Evolutionary conservation across 2,329 filamentous ascomycete species (phyloP).

Genomic region (Corinectria fuckeliana): DNA sequence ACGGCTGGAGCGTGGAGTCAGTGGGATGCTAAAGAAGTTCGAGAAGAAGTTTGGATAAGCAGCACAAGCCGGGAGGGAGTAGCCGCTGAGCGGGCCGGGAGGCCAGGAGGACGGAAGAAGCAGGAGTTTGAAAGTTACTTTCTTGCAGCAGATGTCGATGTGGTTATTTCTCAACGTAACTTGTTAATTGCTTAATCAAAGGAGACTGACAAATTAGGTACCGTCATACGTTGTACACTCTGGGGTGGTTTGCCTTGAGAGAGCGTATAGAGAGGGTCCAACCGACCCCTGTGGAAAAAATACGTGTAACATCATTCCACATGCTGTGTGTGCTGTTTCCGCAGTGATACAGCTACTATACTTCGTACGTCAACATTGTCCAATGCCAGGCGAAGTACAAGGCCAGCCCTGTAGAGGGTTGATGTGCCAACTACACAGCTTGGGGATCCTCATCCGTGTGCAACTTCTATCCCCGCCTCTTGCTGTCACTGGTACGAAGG

Average conservation of each 20-base stretch:
- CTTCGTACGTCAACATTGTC: not conserved
- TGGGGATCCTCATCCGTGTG: no score
- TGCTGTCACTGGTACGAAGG: no score
- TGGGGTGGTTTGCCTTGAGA: no score
- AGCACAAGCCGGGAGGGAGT: not conserved
- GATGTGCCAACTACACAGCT: not conserved
- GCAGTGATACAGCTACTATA: not conserved
- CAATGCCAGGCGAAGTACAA: not conserved
- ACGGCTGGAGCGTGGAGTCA: conserved; percentile 72
- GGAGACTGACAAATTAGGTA: not conserved
- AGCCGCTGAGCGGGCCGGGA: not conserved
- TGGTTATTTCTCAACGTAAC: not conserved
- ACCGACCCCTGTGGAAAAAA: not conserved
- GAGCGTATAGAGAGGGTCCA: not conserved
- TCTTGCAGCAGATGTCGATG: not conserved
- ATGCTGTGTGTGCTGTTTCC: not conserved
- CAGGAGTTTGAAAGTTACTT: not conserved
- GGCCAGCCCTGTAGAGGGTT: no score
- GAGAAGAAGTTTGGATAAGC: conserved; percentile 73
- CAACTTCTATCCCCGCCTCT: no score
- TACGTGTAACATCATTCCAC: not conserved
- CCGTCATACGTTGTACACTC: not conserved
- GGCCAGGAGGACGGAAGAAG: not conserved
- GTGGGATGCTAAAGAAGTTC: conserved; percentile 77
- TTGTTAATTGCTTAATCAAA: conserved; percentile 13